Evolutionary conservation across 495 filamentous ascomycete genomes (phyloP), one percentile per base, ranked within the genome.

Genomic region (Schizothecium vesticola): DNA sequence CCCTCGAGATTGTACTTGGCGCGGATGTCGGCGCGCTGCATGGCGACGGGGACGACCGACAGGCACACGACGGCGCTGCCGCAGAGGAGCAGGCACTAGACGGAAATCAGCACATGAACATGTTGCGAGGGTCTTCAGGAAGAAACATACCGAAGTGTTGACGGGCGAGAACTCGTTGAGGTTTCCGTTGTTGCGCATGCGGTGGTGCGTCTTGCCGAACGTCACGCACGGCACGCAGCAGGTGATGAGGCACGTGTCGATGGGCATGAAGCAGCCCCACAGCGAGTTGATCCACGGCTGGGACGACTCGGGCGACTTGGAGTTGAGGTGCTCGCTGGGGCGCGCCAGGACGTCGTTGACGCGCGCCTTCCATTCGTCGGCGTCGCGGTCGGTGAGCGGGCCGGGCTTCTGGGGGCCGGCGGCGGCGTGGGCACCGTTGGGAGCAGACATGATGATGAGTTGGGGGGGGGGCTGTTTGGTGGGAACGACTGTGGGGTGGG

Each of bases 161-260:
- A 81, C 74, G 23, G 76, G 72, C 61, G 77, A 73, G 68, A 82
- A 85, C 16, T 72, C 78, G n/a, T 76, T 69, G 66, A 84, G 72
- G 60, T 71, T 73, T 28, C 69, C 72, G 62, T 79, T 65, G 70
- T 80, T 80, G 55, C 74, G 73, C 26, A 83, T 61, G 2, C 83
- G 79, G 64, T 85, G 75, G 66, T 81, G 77, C 24, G 80, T 83
- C 72, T 75, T 81, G 61, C 83, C 82, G 65, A 81, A 83, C 10
- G 79, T 79, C 28, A 83, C 77, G 67, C 83, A 85, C 25, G 83
- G 83, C 25, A 76, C 64, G 71, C 77, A 83, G 43, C 72, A 82
- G 0, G 75, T 72, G 69, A 82, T 68, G 55, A 77, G 63, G 73
- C 79, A 79, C n/a, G 70, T 63, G 63, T 78, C 78, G 71, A 78